A percentile compares a stretch with the other conserved stretches of the same genome.
Evolutionary conservation across 208 protist species (phyloP).

Genomic region (Trypanosoma caninum): DNA sequence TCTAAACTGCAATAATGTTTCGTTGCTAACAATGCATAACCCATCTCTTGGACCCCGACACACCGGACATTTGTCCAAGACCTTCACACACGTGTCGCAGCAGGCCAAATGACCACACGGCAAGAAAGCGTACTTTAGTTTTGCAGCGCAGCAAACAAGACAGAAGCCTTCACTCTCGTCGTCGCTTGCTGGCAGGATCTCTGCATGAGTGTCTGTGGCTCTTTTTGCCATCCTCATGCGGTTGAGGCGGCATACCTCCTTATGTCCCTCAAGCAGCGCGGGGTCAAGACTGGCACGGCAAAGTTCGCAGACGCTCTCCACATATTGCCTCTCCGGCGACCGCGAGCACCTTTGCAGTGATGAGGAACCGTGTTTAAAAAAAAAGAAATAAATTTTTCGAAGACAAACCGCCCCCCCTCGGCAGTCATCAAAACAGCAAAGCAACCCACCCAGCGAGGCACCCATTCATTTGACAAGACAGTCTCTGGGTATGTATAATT

Average conservation of each 20-base stretch:
- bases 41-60: conserved; percentile 56
- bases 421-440: neutral
- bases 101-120: conserved; percentile 84
- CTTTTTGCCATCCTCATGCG: too few species aligned
- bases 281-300: conserved; percentile 49
- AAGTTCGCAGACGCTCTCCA: conserved; percentile 25
- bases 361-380: neutral
- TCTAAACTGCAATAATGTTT: conserved; percentile 46
- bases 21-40: conserved; percentile 50
- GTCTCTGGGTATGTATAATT: conserved; percentile 1
- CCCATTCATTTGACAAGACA: too few species aligned
- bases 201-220: too few species aligned
- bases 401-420: neutral
- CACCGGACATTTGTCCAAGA: conserved; percentile 65
- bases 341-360: neutral
- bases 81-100: conserved; percentile 56
- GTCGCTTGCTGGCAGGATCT: too few species aligned
- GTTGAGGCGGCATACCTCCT: conserved; percentile 47
- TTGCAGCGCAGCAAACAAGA: conserved; percentile 64
- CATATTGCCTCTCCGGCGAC: neutral
- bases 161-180: conserved; percentile 61
- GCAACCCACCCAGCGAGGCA: neutral
- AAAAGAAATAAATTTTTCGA: too few species aligned
- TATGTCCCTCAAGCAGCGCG: conserved; percentile 52
- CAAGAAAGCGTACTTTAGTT: conserved; percentile 69